A percentile compares a stretch with the other conserved stretches of the same genome.
phyloP scores from a whole-genome alignment of 495 filamentous ascomycete species.

The Collariella sp. region DNA sequence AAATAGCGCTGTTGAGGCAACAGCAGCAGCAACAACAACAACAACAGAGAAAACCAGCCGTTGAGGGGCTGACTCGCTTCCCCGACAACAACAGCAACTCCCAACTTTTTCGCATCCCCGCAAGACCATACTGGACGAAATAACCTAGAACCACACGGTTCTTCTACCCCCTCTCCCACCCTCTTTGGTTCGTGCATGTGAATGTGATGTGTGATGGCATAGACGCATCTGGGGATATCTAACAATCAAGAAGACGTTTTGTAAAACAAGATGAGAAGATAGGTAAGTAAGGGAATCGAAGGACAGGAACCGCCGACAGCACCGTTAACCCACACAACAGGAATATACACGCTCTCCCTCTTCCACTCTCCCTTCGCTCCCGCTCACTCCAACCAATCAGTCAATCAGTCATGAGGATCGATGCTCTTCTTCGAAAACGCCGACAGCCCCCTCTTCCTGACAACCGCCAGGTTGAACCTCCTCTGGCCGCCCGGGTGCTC shows the following conservation, averaged over 20 bases:
- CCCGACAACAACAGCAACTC: background rate
- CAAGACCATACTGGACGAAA: background rate
- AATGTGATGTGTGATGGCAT: background rate
- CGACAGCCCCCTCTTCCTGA: conserved; percentile 30
- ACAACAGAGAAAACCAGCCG: background rate
- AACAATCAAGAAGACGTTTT: background rate
- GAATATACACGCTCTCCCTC: background rate
- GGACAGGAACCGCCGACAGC: conserved; percentile 2
- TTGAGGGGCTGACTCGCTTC: background rate
- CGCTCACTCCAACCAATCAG: background rate
- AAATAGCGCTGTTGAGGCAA: background rate
- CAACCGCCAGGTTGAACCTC: conserved; percentile 27
- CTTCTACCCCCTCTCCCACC: background rate
- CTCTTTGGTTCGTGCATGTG: background rate
- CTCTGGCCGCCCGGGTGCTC: conserved; percentile 15
- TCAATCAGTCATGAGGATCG: conserved; percentile 15
- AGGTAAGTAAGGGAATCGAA: conserved; percentile 2
- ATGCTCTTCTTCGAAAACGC: conserved; percentile 32
- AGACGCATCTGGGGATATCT: background rate
- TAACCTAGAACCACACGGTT: background rate
- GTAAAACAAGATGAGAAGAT: conserved; percentile 14
- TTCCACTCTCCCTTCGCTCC: background rate
- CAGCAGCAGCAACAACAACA: background rate
- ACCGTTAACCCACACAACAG: conserved; percentile 10
- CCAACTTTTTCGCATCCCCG: background rate